Evolutionary conservation across 2,329 filamentous ascomycete genomes (phyloP), one percentile per base, ranked within the genome.

Genomic region (Trichoderma afroharzianum): DNA sequence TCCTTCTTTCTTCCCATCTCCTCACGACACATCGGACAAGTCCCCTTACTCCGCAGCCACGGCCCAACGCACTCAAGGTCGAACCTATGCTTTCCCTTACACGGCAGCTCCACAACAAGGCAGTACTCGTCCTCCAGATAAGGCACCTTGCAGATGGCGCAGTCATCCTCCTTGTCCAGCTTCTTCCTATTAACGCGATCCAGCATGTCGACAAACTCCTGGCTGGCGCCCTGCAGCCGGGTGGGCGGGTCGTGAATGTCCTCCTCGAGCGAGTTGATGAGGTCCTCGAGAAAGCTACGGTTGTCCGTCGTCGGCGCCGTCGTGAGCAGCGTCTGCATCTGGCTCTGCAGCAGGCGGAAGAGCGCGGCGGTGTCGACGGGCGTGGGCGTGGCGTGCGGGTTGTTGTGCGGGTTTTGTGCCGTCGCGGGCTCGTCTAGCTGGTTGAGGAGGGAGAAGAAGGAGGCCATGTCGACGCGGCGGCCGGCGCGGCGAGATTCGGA

Each of bases 1-100:
- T 83, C 81, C 77, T 83, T 82, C 83, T 88, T 88, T 83, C 86
- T 85, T 36, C 83, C 85, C 80, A 91, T 80, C 76, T 90, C 88
- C 78, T 87, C 85, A 72, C 90, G 82, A 78, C 89, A 91, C 81
- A 91, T 83, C 50, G 89, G 89, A 78, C 89, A 91, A 36, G 84
- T 90, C 47, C 89, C 89, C 80, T 91, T 90, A 76, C 87, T 85
- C 78, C 85, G 82, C 78, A 92, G 78, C 90, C 90, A 92, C 7
- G 90, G 89, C 4, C 85, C 87, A 2, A 91, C 88, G 76, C 90
- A 92, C 81, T 92, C 90, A n/a, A 91, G 80, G 76, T 92, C 90
- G 77, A 90, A 91, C 63, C 81, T 81, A 78, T 92, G 90, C 53
- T 79, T 81, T 36, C 82, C 83, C 75, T 88, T 83, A 77, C 90